phyloP scores from a whole-genome alignment of 1,284 basidiomycete species.

The Ustilago lituana region DNA sequence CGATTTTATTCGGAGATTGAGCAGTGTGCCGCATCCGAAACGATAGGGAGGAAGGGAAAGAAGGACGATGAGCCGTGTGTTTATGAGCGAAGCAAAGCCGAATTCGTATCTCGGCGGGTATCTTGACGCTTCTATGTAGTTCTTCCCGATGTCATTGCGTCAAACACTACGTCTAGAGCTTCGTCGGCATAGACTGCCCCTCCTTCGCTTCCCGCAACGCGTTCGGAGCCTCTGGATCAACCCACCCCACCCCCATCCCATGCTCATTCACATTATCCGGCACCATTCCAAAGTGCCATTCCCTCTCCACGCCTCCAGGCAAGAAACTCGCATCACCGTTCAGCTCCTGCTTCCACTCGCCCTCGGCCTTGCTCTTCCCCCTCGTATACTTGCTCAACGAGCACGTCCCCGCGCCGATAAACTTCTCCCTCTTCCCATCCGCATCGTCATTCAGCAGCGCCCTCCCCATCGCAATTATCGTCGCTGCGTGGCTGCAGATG shows the following conservation, averaged over 20 bases:
- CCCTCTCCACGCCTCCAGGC: constrained; percentile 73
- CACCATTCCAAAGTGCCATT: constrained; percentile 74
- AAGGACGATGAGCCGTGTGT: too few relatives aligned
- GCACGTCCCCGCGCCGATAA: constrained; percentile 60
- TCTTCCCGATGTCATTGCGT: too few relatives aligned
- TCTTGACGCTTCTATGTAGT: neutral
- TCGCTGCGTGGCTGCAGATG: constrained; percentile 81
- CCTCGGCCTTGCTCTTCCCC: neutral
- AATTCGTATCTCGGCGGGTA: constrained; percentile 7
- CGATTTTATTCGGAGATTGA: too few relatives aligned
- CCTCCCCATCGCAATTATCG: constrained; percentile 76
- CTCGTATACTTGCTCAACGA: constrained; percentile 56
- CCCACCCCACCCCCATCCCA: constrained; percentile 56
- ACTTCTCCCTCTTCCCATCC: constrained; percentile 63
- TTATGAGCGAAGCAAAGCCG: neutral
- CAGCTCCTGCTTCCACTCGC: constrained; percentile 46
- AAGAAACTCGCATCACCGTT: constrained; percentile 59
- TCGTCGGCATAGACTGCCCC: constrained; percentile 10
- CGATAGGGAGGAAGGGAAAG: too few relatives aligned
- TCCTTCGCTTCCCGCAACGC: neutral
- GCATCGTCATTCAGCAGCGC: constrained; percentile 72
- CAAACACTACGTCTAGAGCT: constrained; percentile 26
- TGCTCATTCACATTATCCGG: constrained; percentile 55
- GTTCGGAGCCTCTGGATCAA: constrained; percentile 34
- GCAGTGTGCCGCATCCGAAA: too few relatives aligned